Conservation (phyloP, 2,329 filamentous ascomycete species). For the Beauveria caledonica region DNA sequence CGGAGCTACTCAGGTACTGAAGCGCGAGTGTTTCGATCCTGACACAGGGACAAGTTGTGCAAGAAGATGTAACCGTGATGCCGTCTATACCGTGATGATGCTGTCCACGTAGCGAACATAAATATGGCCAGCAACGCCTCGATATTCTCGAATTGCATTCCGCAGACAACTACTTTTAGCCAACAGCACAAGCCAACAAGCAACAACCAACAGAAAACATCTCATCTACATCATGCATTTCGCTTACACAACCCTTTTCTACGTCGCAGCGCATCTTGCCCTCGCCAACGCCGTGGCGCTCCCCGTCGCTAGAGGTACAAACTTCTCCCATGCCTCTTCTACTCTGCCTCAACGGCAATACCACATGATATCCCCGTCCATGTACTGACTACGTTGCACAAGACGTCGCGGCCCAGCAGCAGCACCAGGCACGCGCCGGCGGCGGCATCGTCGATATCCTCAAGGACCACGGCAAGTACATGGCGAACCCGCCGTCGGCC, state of each 20-base stretch:
- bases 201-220: not conserved
- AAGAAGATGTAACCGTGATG: not conserved
- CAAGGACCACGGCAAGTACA: constrained; percentile 7
- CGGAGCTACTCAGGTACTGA: too few relatives aligned
- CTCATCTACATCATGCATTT: not conserved
- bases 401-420: not conserved
- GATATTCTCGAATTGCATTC: not conserved
- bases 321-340: not conserved
- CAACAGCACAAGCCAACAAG: not conserved
- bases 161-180: not conserved
- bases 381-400: too few relatives aligned
- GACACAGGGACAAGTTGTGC: not conserved
- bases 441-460: not conserved
- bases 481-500: not conserved
- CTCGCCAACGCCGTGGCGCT: not conserved
- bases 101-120: not conserved
- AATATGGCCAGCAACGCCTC: not conserved
- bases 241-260: not conserved
- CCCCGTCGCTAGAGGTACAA: not conserved
- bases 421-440: not conserved
- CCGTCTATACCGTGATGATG: not conserved
- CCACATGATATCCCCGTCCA: too few relatives aligned
- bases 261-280: not conserved
- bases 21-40: not conserved
- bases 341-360: too few relatives aligned